phyloP scores from a whole-genome alignment of 306 rosid species.

The Cercis canadensis region DNA sequence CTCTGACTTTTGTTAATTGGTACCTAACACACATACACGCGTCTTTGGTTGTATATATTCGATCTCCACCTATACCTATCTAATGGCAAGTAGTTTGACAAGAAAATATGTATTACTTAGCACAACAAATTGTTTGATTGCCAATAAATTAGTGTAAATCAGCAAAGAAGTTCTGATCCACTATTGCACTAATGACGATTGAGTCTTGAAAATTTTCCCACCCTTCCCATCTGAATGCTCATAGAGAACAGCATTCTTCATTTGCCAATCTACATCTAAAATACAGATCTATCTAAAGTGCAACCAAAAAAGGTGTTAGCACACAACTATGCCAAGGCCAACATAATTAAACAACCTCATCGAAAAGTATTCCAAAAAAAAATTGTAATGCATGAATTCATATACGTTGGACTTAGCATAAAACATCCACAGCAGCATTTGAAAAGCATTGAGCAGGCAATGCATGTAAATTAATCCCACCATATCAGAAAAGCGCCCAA shows the following conservation, averaged over 20 bases:
- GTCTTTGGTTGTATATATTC: neutral
- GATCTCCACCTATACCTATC: slow-evolving; percentile 6
- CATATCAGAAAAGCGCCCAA: neutral
- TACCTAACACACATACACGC: slow-evolving; percentile 7
- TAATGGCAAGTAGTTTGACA: neutral
- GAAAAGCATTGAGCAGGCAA: neutral
- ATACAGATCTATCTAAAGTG: slow-evolving; percentile 58
- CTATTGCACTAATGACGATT: neutral
- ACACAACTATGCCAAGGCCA: neutral
- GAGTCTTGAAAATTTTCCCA: neutral
- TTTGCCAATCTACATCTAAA: neutral
- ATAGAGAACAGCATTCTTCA: slow-evolving; percentile 34
- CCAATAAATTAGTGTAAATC: neutral
- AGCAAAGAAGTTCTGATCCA: slow-evolving; percentile 9
- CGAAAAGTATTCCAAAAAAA: neutral
- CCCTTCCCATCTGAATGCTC: slow-evolving; percentile 23
- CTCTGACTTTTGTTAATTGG: neutral
- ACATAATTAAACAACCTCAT: neutral
- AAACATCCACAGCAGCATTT: neutral
- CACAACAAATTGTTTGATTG: slow-evolving; percentile 7
- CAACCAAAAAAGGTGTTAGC: slow-evolving; percentile 2
- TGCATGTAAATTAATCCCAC: neutral
- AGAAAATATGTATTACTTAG: neutral
- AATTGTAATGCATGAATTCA: neutral
- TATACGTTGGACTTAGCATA: neutral